Evolutionary conservation across 768 basidiomycete species (phyloP).

Genomic region (Daedalea quercina): DNA sequence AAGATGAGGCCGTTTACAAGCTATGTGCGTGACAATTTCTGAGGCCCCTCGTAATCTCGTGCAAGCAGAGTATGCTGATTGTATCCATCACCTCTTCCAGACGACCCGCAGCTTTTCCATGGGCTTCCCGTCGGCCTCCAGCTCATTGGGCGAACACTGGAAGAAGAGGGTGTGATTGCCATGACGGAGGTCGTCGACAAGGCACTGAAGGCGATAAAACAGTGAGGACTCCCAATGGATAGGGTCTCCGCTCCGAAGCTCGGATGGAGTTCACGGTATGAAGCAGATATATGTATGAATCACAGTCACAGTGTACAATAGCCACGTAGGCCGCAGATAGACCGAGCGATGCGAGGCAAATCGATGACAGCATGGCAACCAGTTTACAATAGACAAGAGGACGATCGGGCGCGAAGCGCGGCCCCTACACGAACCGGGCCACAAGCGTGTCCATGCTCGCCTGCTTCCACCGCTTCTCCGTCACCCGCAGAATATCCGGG

Average conservation of each 20-base stretch:
- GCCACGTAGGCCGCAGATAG: neutral
- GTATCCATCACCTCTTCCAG: conserved; percentile 16
- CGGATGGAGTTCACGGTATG: no score
- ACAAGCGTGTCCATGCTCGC: conserved; percentile 32
- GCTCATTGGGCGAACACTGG: conserved; percentile 38
- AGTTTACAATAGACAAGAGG: neutral
- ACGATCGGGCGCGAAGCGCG: neutral
- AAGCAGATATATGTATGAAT: neutral
- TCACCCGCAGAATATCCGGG: conserved; percentile 42
- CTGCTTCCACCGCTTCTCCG: conserved; percentile 40
- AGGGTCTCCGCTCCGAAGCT: neutral
- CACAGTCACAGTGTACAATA: neutral
- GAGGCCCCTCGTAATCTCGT: neutral
- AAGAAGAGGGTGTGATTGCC: conserved; percentile 46
- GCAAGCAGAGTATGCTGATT: neutral
- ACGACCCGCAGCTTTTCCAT: conserved; percentile 37
- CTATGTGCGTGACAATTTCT: conserved; percentile 31
- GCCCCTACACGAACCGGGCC: conserved; percentile 11
- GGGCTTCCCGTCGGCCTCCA: conserved; percentile 44
- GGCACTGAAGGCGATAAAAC: conserved; percentile 23
- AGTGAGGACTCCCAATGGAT: neutral
- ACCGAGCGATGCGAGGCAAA: neutral
- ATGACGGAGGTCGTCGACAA: conserved; percentile 40
- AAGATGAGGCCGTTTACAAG: conserved; percentile 38
- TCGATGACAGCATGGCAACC: neutral